Base-by-base conservation (phyloP, 345 rosid species). In the Sisymbrium altissimum region DNA sequence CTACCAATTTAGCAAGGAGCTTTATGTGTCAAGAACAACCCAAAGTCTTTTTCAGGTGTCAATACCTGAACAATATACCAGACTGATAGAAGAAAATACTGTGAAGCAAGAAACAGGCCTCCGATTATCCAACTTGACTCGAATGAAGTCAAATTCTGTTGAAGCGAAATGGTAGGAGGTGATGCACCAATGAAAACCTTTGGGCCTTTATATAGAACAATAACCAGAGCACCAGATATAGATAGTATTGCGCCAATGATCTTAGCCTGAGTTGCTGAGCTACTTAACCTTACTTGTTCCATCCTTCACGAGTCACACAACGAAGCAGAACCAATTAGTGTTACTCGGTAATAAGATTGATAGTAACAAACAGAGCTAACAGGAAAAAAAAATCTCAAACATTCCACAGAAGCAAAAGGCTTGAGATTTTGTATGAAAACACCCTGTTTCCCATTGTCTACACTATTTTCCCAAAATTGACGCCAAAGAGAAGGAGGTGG, bases 21-120 rank as follows among this genome's bases (percentile, higher is more conserved):
- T 39, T 23, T 19, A 38, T n/a, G n/a, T n/a, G n/a, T n/a, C 21
- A 33, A 39, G 33, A 18, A 39, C 48, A 59, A 13, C 10, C 19
- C 5, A 39, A 60, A 39, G 66, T 39, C 30, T 21, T 38, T 18
- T 25, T 23, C 7, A 23, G 11, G 15, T 23, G 32, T 13, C 17
- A 21, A 60, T 60, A 60, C 66, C 66, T 60, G 66, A 60, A 60
- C 7, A 21, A 60, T 39, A 39, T 60, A 60, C 66, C 66, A 60
- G 35, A 60, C 33, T 23, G 66, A 60, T 6, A 40, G 0, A 12
- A 60, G 17, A 19, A 39, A 60, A 39, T 60, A 39, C 66, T 60
- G 49, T 60, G 49, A 21, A 60, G 18, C 49, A 14, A 60, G 48
- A 13, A 60, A 23, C 7, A 60, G 33, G 33, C 66, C 66, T 39